Percentiles rank a stretch among this genome's conserved stretches.
Conservation (phyloP, 768 basidiomycete genomes). For the Pluteus cervinus region DNA sequence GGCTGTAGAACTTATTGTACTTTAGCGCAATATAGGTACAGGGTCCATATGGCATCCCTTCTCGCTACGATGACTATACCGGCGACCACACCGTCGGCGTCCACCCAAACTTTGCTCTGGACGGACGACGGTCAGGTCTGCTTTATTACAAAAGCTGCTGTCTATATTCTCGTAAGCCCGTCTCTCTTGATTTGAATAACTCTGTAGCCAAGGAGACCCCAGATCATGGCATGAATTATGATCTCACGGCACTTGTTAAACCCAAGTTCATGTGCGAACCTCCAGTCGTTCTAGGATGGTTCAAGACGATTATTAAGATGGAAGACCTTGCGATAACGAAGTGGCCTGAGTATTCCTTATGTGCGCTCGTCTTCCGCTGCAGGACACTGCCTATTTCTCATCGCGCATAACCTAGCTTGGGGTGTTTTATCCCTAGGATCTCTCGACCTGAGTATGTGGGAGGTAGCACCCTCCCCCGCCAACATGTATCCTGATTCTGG, state of each 20-base stretch:
- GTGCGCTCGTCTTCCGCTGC: slow-evolving; percentile 16
- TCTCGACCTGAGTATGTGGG: slow-evolving; percentile 56
- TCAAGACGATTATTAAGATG: slow-evolving; percentile 65
- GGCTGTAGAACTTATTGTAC: no score
- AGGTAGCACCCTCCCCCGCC: slow-evolving; percentile 63
- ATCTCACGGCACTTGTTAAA: slow-evolving; percentile 45
- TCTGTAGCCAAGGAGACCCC: slow-evolving; percentile 49
- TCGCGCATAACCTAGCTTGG: slow-evolving; percentile 47
- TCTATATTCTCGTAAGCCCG: slow-evolving; percentile 63
- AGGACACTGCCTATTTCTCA: not conserved
- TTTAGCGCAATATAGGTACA: no score
- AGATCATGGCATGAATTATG: slow-evolving; percentile 65
- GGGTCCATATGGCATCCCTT: no score
- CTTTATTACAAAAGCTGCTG: slow-evolving; percentile 58
- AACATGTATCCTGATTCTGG: slow-evolving; percentile 53
- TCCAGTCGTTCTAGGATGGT: slow-evolving; percentile 50
- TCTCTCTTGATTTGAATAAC: slow-evolving; percentile 1
- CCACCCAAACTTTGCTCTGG: slow-evolving; percentile 60
- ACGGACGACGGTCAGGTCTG: slow-evolving; percentile 68
- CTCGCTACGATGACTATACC: no score
- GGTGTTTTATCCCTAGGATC: slow-evolving; percentile 63
- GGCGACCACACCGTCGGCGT: slow-evolving; percentile 13
- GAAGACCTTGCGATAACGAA: slow-evolving; percentile 33
- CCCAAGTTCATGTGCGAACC: no score
- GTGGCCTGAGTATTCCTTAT: slow-evolving; percentile 48